Percentiles rank a stretch among this genome's conserved stretches.
Conservation (phyloP, 495 filamentous ascomycete species). For the Tuber melanosporum region DNA sequence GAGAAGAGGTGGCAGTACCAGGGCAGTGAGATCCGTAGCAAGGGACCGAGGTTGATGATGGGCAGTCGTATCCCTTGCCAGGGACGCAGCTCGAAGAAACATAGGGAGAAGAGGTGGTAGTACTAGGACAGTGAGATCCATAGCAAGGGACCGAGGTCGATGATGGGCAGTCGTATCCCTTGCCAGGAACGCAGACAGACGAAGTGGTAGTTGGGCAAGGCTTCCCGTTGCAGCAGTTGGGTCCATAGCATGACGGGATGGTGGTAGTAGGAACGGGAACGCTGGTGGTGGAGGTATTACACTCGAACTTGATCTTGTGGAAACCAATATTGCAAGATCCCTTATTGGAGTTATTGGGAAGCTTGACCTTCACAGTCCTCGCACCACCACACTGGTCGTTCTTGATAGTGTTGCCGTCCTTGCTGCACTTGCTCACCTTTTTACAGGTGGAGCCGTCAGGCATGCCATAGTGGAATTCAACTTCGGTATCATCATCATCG, state of each 20-base stretch:
- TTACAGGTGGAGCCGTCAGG: slow-evolving; percentile 71
- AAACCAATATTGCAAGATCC: slow-evolving; percentile 63
- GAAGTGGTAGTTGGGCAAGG: slow-evolving; percentile 31
- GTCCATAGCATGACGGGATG: slow-evolving; percentile 29
- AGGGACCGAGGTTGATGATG: background rate
- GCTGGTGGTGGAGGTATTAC: slow-evolving; percentile 51
- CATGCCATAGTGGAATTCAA: slow-evolving; percentile 81
- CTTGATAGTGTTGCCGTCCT: slow-evolving; percentile 58
- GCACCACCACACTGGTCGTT: slow-evolving; percentile 93
- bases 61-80: slow-evolving; percentile 15
- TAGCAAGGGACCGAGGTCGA: background rate
- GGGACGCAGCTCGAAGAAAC: slow-evolving; percentile 29
- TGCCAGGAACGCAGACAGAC: slow-evolving; percentile 27
- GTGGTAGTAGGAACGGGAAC: slow-evolving; percentile 38
- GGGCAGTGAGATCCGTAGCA: slow-evolving; percentile 7
- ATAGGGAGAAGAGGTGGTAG: slow-evolving; percentile 16
- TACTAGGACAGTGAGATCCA: background rate
- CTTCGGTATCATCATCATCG: slow-evolving; percentile 59
- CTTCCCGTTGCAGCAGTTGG: slow-evolving; percentile 24
- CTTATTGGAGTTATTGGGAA: slow-evolving; percentile 55
- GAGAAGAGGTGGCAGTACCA: slow-evolving; percentile 11
- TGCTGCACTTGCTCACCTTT: slow-evolving; percentile 59
- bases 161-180: slow-evolving; percentile 1
- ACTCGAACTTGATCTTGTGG: slow-evolving; percentile 74
- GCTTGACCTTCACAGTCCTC: slow-evolving; percentile 66